These are phyloP conservation scores for Cinnamomum chago DNA, from an alignment of 164 flowering plant species.

Conservation along the genomic window DNA sequence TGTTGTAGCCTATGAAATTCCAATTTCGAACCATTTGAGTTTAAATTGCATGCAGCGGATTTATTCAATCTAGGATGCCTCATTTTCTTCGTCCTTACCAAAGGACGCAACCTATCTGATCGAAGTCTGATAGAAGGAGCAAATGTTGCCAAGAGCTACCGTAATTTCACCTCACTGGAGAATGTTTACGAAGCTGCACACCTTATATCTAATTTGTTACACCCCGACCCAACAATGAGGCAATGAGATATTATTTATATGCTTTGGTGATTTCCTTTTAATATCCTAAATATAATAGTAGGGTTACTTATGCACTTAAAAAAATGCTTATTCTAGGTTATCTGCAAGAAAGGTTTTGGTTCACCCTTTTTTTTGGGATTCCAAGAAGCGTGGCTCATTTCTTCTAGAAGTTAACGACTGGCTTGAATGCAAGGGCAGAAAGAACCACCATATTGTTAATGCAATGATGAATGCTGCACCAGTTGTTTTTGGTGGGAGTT, in stretches of 20 bases:
- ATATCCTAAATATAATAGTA: not conserved
- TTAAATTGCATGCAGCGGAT: constrained; percentile 52
- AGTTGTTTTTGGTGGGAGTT: constrained; percentile 52
- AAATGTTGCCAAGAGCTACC: constrained; percentile 47
- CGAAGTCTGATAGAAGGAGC: constrained; percentile 56
- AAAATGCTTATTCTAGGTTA: constrained; percentile 38
- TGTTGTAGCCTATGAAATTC: too few relatives aligned
- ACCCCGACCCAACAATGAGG: constrained; percentile 61
- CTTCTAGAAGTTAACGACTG: constrained; percentile 72
- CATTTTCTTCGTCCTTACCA: constrained; percentile 64
- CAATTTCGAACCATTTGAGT: too few relatives aligned
- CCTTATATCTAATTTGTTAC: constrained; percentile 48
- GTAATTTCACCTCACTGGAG: constrained; percentile 61
- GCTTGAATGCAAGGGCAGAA: constrained; percentile 61
- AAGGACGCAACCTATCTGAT: constrained; percentile 73
- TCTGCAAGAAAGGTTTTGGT: constrained; percentile 43
- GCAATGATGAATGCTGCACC: constrained; percentile 49
- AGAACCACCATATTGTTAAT: constrained; percentile 41
- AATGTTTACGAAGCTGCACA: constrained; percentile 70
- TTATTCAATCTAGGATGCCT: constrained; percentile 79
- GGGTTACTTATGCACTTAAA: not conserved
- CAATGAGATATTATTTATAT: constrained; percentile 10
- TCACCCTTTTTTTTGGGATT: constrained; percentile 78
- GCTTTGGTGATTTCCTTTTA: not conserved
- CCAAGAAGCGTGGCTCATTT: constrained; percentile 61